These are phyloP conservation scores for Alternaria rosae DNA, from an alignment of 2,329 filamentous ascomycete genomes.

Conservation along the genomic window DNA sequence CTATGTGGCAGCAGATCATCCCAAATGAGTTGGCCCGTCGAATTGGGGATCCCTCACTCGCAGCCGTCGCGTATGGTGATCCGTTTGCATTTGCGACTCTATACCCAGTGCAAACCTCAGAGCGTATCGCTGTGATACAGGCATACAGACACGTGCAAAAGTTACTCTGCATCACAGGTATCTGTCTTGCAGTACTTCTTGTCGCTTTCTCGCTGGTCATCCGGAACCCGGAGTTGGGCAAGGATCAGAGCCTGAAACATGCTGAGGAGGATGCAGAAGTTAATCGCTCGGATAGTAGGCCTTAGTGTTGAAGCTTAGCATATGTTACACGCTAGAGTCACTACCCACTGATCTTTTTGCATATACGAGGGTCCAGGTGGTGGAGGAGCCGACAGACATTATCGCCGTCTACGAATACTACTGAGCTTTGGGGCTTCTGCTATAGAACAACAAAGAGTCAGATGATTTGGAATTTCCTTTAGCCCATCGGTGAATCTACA, in stretches of 20 bases:
- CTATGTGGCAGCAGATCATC: constrained; percentile 65
- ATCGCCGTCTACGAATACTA: neutral
- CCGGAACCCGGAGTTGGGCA: constrained; percentile 56
- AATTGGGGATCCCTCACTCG: constrained; percentile 53
- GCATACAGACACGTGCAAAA: constrained; percentile 58
- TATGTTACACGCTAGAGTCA: neutral
- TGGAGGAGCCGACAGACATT: neutral
- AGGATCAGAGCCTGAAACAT: constrained; percentile 56
- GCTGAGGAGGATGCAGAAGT: constrained; percentile 40
- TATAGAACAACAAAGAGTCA: neutral
- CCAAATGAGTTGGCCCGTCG: constrained; percentile 54
- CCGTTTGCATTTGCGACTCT: constrained; percentile 50
- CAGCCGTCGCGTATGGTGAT: constrained; percentile 50
- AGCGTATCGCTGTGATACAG: constrained; percentile 54
- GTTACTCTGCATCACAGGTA: constrained; percentile 60
- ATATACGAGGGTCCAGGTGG: neutral
- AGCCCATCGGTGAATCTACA: neutral
- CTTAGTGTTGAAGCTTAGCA: neutral
- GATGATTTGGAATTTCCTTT: neutral
- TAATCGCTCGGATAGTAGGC: neutral
- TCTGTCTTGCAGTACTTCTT: constrained; percentile 58
- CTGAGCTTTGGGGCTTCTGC: neutral
- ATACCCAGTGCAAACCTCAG: constrained; percentile 56
- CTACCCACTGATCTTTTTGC: neutral
- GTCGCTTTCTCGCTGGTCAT: constrained; percentile 57